phyloP scores from a whole-genome alignment of 768 basidiomycete genomes.

The Scleroderma bovista region DNA sequence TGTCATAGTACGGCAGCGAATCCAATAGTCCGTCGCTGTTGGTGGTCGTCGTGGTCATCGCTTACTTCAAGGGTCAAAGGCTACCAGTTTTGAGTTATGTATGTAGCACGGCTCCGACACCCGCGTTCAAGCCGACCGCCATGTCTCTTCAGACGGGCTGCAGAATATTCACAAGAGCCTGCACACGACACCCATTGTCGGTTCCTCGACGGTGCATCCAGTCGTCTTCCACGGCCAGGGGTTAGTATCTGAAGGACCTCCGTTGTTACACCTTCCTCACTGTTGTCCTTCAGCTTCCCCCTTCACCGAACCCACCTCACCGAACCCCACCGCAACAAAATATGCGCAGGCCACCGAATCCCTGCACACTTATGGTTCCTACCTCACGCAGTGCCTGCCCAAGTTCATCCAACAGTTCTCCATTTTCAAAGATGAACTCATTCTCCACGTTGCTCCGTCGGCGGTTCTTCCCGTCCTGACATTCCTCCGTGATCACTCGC shows the following conservation, averaged over 20 bases:
- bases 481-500: conserved; percentile 92
- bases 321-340: conserved; percentile 73
- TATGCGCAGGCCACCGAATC: conserved; percentile 70
- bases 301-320: conserved; percentile 84
- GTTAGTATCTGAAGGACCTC: conserved; percentile 26
- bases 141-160: conserved; percentile 1
- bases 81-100: too few relatives aligned
- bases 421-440: conserved; percentile 92
- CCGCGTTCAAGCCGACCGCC: background rate
- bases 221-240: conserved; percentile 43
- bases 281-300: conserved; percentile 54
- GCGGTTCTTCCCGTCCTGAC: conserved; percentile 80
- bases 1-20: conserved; percentile 92
- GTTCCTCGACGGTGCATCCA: conserved; percentile 40
- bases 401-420: conserved; percentile 99
- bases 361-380: conserved; percentile 89
- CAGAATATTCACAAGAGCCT: conserved; percentile 19
- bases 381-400: conserved; percentile 87
- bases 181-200: conserved; percentile 29
- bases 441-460: conserved; percentile 79
- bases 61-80: conserved; percentile 21
- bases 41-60: conserved; percentile 22
- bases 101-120: background rate
- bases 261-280: conserved; percentile 6
- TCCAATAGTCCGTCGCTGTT: conserved; percentile 47